Evolutionary conservation across 768 basidiomycete genomes (phyloP), one percentile per base, ranked within the genome.

Genomic region (Paxillus rubicundulus): DNA sequence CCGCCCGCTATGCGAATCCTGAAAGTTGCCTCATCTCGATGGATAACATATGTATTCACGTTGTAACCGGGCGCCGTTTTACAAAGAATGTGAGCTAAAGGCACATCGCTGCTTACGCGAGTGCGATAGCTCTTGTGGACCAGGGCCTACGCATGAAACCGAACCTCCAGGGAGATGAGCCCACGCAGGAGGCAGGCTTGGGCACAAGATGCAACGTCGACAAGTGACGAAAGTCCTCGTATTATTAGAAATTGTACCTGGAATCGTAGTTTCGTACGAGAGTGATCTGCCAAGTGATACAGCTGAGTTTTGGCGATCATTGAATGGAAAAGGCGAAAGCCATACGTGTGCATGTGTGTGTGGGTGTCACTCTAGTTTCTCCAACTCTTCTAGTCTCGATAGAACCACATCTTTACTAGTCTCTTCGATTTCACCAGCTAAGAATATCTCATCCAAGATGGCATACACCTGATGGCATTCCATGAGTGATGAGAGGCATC

Each of bases 391-490:
- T 44, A 99, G 71, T 57, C 97, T 81, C 46, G 88, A 81, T 40
- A 98, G 73, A 2, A 98, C 95, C 27, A 98, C 96, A 49, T 94
- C 92, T 66, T 98, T 98, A 67, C 90, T 93, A 32, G 96, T 98
- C 72, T 98, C 97, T 71, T 98, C 95, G 38, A 98, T 89, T 73
- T 99, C 97, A 5, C 97, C 97, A 3, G 97, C 97, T 13, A 99
- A 79, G 74, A 99, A 98, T 47, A 98, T 92, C 66, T 99, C 97
- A 67, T 99, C 97, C 51, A 99, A 77, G 49, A 99, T 98, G 3
- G 97, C 94, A 64, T 99, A 98, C 7, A 98, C 96, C 92, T 96
- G 39, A 36, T 30, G 10, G 18, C 9, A n/a, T 45, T 48, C 16
- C 2, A 17, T 16, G 10, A 6, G 39, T 60, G 38, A 54, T 33